phyloP scores from a whole-genome alignment of 2,329 filamentous ascomycete genomes.

The Fusarium ramigenum region DNA sequence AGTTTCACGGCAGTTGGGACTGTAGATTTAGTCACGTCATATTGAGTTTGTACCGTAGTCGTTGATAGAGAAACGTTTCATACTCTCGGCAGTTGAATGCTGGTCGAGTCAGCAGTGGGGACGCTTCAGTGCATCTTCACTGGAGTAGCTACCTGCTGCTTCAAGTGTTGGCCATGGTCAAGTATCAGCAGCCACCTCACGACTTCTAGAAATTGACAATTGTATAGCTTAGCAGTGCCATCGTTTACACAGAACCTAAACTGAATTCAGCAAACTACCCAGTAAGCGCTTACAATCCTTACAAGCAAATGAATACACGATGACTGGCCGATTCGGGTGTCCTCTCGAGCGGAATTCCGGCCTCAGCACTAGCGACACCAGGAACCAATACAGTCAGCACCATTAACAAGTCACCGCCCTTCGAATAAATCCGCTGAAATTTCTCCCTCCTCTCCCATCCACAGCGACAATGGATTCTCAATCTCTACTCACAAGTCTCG shows the following conservation, averaged over 20 bases:
- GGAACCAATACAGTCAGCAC: not conserved
- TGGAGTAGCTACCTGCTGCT: not conserved
- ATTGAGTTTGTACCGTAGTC: not conserved
- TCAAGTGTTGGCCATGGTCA: no score
- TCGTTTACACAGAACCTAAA: no score
- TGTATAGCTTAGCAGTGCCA: no score
- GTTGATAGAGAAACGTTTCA: no score
- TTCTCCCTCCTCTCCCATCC: not conserved
- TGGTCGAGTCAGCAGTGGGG: accelerated
- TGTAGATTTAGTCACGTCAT: accelerated
- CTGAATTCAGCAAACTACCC: no score
- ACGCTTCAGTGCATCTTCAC: not conserved
- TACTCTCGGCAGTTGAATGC: not conserved
- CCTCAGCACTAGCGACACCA: not conserved
- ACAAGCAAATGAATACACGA: not conserved
- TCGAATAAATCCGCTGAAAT: not conserved
- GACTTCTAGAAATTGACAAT: accelerated
- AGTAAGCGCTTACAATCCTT: not conserved
- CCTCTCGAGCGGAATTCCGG: no score
- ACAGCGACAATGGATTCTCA: not conserved
- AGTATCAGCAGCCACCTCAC: not conserved
- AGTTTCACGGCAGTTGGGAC: accelerated
- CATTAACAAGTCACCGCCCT: not conserved
- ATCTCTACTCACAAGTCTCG: not conserved
- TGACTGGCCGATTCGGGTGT: not conserved